These are phyloP conservation scores for Malassezia furfur DNA, from an alignment of 1,284 basidiomycete species.

Conservation along the genomic window DNA sequence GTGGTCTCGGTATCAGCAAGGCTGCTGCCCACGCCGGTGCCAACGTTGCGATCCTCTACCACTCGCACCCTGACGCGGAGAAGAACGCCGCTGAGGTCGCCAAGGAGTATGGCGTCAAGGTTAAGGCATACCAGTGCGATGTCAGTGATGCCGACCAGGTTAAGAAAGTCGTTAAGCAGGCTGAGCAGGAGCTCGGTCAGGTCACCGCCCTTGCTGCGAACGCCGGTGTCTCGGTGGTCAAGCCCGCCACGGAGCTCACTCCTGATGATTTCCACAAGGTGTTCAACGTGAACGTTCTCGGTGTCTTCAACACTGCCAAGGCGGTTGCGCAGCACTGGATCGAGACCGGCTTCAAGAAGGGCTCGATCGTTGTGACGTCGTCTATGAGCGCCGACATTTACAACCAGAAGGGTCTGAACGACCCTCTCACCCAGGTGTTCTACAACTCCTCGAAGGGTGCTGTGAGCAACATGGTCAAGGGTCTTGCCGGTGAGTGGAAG, in stretches of 20 bases:
- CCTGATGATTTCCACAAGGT: slow-evolving; percentile 46
- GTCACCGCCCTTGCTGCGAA: slow-evolving; percentile 44
- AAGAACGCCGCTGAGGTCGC: slow-evolving; percentile 39
- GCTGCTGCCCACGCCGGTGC: slow-evolving; percentile 44
- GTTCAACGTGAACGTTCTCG: slow-evolving; percentile 47
- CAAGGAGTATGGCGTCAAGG: slow-evolving; percentile 43
- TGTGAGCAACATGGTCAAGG: slow-evolving; percentile 48
- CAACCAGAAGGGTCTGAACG: slow-evolving; percentile 44
- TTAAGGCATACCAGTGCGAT: slow-evolving; percentile 48
- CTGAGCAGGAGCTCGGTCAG: slow-evolving; percentile 39
- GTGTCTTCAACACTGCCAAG: slow-evolving; percentile 47
- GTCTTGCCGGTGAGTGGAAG: slow-evolving; percentile 48
- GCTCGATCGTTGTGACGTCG: slow-evolving; percentile 45
- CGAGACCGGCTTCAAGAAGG: slow-evolving; percentile 44
- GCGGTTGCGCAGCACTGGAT: slow-evolving; percentile 46
- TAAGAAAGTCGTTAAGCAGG: slow-evolving; percentile 39
- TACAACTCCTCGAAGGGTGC: slow-evolving; percentile 48
- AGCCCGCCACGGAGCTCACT: slow-evolving; percentile 47
- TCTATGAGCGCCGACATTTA: slow-evolving; percentile 48
- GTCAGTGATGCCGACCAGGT: slow-evolving; percentile 42
- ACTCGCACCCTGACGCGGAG: slow-evolving; percentile 44
- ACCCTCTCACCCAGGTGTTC: slow-evolving; percentile 45
- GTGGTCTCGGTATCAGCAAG: slow-evolving; percentile 44
- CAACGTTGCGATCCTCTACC: slow-evolving; percentile 47
- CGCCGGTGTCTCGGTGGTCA: slow-evolving; percentile 45